Percentiles rank a stretch among this genome's conserved stretches.
Conservation (phyloP, 768 basidiomycete genomes). For the Suillus spraguei region DNA sequence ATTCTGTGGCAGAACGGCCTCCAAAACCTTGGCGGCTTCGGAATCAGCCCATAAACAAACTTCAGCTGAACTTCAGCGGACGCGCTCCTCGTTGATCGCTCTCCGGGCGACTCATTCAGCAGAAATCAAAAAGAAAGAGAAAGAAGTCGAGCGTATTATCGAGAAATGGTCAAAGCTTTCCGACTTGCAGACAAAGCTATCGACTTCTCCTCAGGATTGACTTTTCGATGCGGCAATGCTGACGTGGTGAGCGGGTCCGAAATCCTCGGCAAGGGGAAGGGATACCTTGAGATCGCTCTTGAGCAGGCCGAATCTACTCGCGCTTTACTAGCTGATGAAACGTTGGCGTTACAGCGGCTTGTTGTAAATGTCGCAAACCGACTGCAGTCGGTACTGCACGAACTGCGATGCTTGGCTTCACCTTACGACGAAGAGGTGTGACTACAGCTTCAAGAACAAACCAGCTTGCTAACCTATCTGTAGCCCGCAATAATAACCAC, state of each 20-base stretch:
- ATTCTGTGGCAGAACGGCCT: conserved; percentile 43
- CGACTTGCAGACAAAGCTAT: conserved; percentile 67
- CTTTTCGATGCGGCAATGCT: conserved; percentile 54
- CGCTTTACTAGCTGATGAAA: conserved; percentile 64
- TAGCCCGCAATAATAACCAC: conserved; percentile 50
- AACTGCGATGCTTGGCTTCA: conserved; percentile 41
- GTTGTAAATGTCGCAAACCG: conserved; percentile 67
- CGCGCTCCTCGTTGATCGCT: conserved; percentile 67
- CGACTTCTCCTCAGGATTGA: conserved; percentile 50
- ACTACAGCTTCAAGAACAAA: conserved; percentile 13
- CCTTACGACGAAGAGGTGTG: conserved; percentile 53
- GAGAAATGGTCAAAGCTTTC: conserved; percentile 77
- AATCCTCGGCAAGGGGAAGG: conserved; percentile 50
- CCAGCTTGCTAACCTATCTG: conserved; percentile 15
- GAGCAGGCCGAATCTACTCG: conserved; percentile 74
- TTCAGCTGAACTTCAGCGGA: conserved; percentile 67
- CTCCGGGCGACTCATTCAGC: conserved; percentile 67
- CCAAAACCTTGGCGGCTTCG: conserved; percentile 55
- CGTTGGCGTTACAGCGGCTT: conserved; percentile 57
- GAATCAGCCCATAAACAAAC: conserved; percentile 76
- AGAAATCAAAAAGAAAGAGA: conserved; percentile 82
- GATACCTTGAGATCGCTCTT: conserved; percentile 65
- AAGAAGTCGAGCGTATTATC: conserved; percentile 71
- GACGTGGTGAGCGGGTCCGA: conserved; percentile 47
- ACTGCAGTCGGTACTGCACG: conserved; percentile 56